phyloP scores from a whole-genome alignment of 2,329 filamentous ascomycete species.

The Penicillium sclerotigenum region DNA sequence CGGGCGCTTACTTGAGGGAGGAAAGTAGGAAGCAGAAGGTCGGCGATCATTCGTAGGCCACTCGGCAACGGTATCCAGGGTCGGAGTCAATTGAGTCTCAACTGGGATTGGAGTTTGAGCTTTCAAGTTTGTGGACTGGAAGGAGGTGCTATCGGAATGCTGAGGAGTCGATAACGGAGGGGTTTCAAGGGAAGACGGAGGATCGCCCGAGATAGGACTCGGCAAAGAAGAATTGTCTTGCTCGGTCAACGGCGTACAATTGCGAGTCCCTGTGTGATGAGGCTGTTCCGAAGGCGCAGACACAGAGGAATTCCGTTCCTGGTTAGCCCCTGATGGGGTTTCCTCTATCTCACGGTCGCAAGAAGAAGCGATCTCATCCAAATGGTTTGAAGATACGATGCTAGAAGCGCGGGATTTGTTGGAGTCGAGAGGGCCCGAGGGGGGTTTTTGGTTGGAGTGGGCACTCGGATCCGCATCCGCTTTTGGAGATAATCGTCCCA shows the following conservation, averaged over 20 bases:
- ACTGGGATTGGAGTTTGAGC: constrained; percentile 15
- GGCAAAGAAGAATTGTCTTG: constrained; percentile 23
- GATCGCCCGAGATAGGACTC: constrained; percentile 24
- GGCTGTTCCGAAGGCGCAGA: constrained; percentile 12
- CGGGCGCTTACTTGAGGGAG: constrained; percentile 30
- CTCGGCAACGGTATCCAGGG: constrained; percentile 31
- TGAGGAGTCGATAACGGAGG: constrained; percentile 21
- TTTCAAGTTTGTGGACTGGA: constrained; percentile 19
- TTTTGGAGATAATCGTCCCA: constrained; percentile 38
- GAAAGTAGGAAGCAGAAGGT: constrained; percentile 13
- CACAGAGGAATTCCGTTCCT: constrained; percentile 6
- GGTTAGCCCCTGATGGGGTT: constrained; percentile 1
- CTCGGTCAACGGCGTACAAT: constrained; percentile 15
- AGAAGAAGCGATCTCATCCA: constrained; percentile 15
- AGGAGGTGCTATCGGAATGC: constrained; percentile 22
- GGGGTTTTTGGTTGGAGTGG: constrained; percentile 24
- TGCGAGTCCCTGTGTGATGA: constrained; percentile 8
- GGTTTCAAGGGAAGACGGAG: constrained; percentile 19
- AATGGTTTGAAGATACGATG: constrained; percentile 22
- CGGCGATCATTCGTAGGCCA: constrained; percentile 13
- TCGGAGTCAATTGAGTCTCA: constrained; percentile 26
- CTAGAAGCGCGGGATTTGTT: constrained; percentile 24
- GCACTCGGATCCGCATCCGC: constrained; percentile 27
- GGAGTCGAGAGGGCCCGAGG: constrained; percentile 22
- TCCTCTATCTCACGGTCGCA: constrained; percentile 9